Conservation (phyloP, 1,284 basidiomycete genomes). For the Crepidotus sp. region DNA sequence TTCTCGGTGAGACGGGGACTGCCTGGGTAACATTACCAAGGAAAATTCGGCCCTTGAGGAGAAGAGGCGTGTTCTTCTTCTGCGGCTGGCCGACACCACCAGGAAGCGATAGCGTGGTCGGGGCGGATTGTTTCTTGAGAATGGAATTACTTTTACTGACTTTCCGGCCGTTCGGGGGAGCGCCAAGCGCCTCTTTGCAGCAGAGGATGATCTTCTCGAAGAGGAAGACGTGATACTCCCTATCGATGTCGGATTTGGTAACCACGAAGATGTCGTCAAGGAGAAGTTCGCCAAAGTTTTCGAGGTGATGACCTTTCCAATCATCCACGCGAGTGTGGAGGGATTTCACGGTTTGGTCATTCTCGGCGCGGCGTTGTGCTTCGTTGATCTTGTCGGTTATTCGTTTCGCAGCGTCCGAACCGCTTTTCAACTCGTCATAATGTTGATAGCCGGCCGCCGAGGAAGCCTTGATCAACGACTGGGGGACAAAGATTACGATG, state of each 20-base stretch:
- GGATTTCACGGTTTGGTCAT: constrained; percentile 80
- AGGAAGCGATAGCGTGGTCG: constrained; percentile 34
- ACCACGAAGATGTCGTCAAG: constrained; percentile 95
- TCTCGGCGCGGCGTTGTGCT: constrained; percentile 82
- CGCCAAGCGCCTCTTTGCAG: constrained; percentile 76
- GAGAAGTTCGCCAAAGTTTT: constrained; percentile 87
- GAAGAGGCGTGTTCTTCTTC: constrained; percentile 72
- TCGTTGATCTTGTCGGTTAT: constrained; percentile 97
- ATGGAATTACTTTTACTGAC: constrained; percentile 67
- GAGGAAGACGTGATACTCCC: constrained; percentile 97
- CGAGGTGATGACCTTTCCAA: constrained; percentile 97
- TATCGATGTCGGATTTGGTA: constrained; percentile 92
- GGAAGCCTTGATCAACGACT: constrained; percentile 75
- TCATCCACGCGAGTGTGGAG: constrained; percentile 90
- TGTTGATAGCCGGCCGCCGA: constrained; percentile 58
- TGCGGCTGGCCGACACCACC: constrained; percentile 46
- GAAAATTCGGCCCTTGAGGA: constrained; percentile 96
- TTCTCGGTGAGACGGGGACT: constrained; percentile 44
- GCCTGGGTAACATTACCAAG: constrained; percentile 91
- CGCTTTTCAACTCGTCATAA: constrained; percentile 77
- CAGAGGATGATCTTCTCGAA: constrained; percentile 99
- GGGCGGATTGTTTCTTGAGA: constrained; percentile 60
- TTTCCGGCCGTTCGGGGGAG: constrained; percentile 48
- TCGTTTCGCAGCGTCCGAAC: constrained; percentile 81
- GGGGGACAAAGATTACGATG: constrained; percentile 19